Evolutionary conservation across 2,329 filamentous ascomycete species (phyloP).

Genomic region (Calycina herbarum): DNA sequence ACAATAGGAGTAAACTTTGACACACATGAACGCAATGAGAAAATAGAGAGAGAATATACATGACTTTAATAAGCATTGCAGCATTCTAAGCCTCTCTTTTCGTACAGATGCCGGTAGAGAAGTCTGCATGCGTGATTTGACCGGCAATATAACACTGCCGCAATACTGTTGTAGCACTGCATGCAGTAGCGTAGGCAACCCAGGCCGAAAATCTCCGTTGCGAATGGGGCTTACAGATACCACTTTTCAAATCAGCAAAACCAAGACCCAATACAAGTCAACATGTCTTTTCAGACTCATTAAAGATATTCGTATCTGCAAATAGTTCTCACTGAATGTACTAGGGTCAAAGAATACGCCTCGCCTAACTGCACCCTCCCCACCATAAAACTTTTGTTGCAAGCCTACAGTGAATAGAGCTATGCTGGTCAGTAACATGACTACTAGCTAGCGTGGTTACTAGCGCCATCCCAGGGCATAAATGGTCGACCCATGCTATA

Average conservation of each 20-base stretch:
- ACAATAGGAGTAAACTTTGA: not conserved
- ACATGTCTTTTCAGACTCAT: not conserved
- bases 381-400: no score
- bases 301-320: not conserved
- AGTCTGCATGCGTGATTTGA: no score
- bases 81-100: not conserved
- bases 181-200: not conserved
- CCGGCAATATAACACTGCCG: not conserved
- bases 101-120: no score
- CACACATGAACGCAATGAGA: not conserved
- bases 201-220: not conserved
- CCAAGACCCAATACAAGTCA: not conserved
- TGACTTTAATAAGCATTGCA: not conserved
- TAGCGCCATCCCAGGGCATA: no score
- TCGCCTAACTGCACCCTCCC: no score
- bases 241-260: not conserved
- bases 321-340: no score
- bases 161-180: not conserved
- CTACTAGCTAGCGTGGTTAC: no score
- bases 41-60: not conserved
- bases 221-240: not conserved
- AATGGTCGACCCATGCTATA: no score
- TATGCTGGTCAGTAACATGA: no score
- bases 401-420: no score
- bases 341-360: no score